Conservation (phyloP, 768 basidiomycete species). For the Pisolithus sp. region DNA sequence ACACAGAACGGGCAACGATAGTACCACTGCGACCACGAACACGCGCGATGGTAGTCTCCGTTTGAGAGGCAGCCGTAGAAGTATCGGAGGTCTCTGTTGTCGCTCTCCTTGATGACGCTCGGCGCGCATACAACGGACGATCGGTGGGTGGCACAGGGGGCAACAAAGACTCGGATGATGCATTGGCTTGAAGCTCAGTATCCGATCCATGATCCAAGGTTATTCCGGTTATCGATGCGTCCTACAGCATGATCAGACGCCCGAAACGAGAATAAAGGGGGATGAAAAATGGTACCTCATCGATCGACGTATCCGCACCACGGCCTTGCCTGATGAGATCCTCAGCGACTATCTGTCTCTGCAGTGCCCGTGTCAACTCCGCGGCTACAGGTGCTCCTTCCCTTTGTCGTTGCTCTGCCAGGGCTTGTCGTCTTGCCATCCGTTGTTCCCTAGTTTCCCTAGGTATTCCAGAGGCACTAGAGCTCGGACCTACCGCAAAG, state of each 20-base stretch:
- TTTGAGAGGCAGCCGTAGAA: constrained; percentile 55
- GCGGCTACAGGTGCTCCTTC: constrained; percentile 42
- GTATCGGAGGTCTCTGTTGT: constrained; percentile 60
- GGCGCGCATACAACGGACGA: constrained; percentile 15
- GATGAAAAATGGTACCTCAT: constrained; percentile 20
- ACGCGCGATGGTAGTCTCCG: constrained; percentile 51
- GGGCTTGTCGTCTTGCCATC: constrained; percentile 52
- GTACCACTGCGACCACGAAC: constrained; percentile 71
- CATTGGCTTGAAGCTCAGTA: constrained; percentile 17
- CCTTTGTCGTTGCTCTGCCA: constrained; percentile 49
- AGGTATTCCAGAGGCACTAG: constrained; percentile 67
- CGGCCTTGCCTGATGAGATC: constrained; percentile 17
- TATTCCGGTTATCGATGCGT: constrained; percentile 28
- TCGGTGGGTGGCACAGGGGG: constrained; percentile 16
- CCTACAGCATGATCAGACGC: constrained; percentile 16
- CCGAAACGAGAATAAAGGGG: not conserved
- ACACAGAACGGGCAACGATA: constrained; percentile 57
- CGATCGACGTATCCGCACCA: constrained; percentile 4
- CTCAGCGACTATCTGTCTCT: constrained; percentile 40
- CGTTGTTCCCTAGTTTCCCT: constrained; percentile 73
- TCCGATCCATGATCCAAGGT: constrained; percentile 15
- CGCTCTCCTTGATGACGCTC: constrained; percentile 33
- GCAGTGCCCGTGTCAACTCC: constrained; percentile 52
- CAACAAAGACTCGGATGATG: constrained; percentile 12
- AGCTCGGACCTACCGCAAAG: constrained; percentile 77